phyloP scores from a whole-genome alignment of 2,329 filamentous ascomycete species.

The Nemania sp. region DNA sequence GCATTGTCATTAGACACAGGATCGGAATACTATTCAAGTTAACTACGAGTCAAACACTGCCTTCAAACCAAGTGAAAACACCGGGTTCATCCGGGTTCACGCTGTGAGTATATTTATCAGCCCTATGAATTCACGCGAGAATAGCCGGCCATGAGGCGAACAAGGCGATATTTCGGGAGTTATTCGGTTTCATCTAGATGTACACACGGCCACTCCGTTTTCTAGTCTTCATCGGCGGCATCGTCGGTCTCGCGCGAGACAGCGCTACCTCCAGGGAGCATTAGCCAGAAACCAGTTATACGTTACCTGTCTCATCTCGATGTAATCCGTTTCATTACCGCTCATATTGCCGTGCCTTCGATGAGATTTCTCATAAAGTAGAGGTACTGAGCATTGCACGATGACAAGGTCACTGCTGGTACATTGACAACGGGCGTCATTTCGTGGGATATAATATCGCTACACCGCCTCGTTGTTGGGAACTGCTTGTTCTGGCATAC shows the following conservation, averaged over 20 bases:
- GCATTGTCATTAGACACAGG: background rate
- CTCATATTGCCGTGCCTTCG: background rate
- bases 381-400: slow-evolving; percentile 18
- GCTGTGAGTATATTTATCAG: no score
- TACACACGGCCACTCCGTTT: background rate
- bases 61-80: background rate
- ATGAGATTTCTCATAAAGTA: slow-evolving; percentile 18
- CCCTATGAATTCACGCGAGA: background rate
- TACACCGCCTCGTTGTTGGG: background rate
- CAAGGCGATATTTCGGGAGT: background rate
- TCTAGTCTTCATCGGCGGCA: background rate
- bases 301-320: background rate
- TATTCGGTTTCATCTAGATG: background rate
- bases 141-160: background rate
- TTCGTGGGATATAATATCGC: background rate
- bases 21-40: background rate
- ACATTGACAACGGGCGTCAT: slow-evolving; percentile 12
- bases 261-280: background rate
- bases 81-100: background rate
- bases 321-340: background rate
- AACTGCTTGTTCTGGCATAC: slow-evolving; percentile 19
- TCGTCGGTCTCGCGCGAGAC: background rate
- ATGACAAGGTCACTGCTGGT: slow-evolving; percentile 12
- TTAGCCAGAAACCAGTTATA: background rate
- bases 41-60: slow-evolving; percentile 2